Evolutionary conservation across 257 asterid species (phyloP).

Genomic region (Forsythia suspensa): DNA sequence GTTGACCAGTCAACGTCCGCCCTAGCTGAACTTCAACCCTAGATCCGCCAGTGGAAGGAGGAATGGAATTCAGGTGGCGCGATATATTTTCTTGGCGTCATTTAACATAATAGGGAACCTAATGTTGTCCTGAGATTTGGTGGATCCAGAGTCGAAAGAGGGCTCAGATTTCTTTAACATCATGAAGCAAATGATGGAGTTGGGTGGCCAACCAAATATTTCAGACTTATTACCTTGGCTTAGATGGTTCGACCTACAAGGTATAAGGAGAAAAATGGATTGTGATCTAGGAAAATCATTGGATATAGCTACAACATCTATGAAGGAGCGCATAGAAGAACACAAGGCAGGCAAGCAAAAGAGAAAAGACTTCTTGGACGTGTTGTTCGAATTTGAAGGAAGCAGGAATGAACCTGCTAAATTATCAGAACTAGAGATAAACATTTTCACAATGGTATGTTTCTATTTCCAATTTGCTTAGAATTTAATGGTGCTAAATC

Average conservation of each 20-base stretch:
- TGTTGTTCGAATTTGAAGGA: constrained; percentile 35
- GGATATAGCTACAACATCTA: constrained; percentile 36
- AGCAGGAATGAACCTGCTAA: constrained; percentile 57
- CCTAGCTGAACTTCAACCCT: too few species aligned
- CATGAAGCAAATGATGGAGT: constrained; percentile 44
- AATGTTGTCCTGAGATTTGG: constrained; percentile 51
- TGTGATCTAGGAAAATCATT: constrained; percentile 31
- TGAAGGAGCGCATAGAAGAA: constrained; percentile 44
- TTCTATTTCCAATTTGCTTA: neutral
- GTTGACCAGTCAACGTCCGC: too few species aligned
- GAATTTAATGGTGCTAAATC: neutral
- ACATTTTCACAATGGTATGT: constrained; percentile 46
- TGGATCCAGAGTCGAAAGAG: constrained; percentile 34
- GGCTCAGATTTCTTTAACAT: constrained; percentile 37
- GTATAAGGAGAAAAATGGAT: constrained; percentile 39
- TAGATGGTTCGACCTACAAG: constrained; percentile 46
- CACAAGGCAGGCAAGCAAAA: constrained; percentile 34
- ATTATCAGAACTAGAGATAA: constrained; percentile 42
- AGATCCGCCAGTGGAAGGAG: neutral
- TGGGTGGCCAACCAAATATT: constrained; percentile 47
- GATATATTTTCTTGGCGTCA: constrained; percentile 29
- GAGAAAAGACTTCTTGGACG: constrained; percentile 48
- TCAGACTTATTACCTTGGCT: constrained; percentile 49
- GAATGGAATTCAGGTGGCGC: constrained; percentile 41
- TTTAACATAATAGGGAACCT: constrained; percentile 50